A percentile compares a stretch with the other conserved stretches of the same genome.
phyloP scores from a whole-genome alignment of 106 monocot genomes.

The Phalaenopsis aphrodite region DNA sequence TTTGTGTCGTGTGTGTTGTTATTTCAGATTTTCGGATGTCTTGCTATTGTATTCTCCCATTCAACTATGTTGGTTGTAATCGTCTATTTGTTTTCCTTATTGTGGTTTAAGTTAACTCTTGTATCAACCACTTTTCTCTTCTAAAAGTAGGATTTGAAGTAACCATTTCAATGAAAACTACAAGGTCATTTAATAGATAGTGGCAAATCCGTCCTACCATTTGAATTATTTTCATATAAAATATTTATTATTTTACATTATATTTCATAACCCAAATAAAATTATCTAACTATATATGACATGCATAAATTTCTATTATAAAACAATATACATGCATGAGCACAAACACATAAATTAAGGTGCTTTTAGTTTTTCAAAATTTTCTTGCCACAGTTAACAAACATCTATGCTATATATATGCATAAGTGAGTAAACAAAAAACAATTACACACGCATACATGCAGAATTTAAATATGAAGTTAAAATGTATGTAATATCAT shows the following conservation, averaged over 20 bases:
- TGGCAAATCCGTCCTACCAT: too few species aligned
- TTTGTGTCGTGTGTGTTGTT: too few species aligned
- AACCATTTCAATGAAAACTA: background rate
- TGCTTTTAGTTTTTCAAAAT: background rate
- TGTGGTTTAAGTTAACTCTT: too few species aligned
- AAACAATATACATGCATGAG: background rate
- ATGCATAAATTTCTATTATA: background rate
- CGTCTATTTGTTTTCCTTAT: too few species aligned
- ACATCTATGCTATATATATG: background rate
- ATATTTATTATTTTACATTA: too few species aligned
- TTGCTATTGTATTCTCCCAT: too few species aligned
- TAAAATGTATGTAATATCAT: too few species aligned
- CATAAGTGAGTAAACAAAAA: background rate
- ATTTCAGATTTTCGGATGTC: too few species aligned
- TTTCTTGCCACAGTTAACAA: background rate
- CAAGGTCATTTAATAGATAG: too few species aligned
- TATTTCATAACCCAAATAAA: too few species aligned
- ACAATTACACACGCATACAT: background rate
- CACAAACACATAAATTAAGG: background rate
- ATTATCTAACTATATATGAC: background rate
- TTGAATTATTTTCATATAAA: too few species aligned
- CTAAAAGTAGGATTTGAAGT: background rate
- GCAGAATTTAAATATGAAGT: background rate
- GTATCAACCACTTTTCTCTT: background rate
- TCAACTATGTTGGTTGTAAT: too few species aligned